Percentiles rank a stretch among this genome's conserved stretches.
Evolutionary conservation across 768 basidiomycete species (phyloP).

Genomic region (Serendipita sp.): DNA sequence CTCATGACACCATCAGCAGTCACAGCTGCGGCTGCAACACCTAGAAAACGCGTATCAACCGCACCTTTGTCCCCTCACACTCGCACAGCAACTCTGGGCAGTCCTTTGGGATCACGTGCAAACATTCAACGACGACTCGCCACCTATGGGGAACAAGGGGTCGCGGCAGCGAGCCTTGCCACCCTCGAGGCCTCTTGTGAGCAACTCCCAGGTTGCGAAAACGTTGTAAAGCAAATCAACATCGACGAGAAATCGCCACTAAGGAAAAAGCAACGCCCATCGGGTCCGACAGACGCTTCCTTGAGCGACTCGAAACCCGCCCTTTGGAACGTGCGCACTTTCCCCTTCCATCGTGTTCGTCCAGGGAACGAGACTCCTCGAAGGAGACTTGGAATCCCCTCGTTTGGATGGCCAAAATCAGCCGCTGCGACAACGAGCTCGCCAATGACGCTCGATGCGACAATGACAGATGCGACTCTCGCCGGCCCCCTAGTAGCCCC

Average conservation of each 20-base stretch:
- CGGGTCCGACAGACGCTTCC: background rate
- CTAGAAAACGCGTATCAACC: constrained; percentile 1
- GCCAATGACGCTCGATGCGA: background rate
- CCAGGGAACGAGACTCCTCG: background rate
- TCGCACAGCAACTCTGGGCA: background rate
- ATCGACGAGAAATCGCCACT: constrained; percentile 1
- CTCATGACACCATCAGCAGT: background rate
- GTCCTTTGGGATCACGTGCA: background rate
- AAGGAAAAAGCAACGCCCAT: background rate
- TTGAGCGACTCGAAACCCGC: background rate
- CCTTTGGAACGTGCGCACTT: constrained; percentile 4
- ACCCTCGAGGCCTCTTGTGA: background rate
- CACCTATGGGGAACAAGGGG: constrained; percentile 4
- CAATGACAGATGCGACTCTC: background rate
- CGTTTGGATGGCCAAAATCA: constrained; percentile 1
- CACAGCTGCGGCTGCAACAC: background rate
- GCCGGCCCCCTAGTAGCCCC: background rate
- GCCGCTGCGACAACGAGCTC: background rate
- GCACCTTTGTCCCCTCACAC: background rate
- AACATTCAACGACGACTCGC: constrained; percentile 2
- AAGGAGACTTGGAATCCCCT: background rate
- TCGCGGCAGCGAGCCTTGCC: constrained; percentile 3
- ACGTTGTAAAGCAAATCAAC: background rate
- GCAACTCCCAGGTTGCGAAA: background rate
- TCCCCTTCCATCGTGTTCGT: background rate